Base-by-base conservation (phyloP, 257 asterid species). In the Haberlea rhodopensis region DNA sequence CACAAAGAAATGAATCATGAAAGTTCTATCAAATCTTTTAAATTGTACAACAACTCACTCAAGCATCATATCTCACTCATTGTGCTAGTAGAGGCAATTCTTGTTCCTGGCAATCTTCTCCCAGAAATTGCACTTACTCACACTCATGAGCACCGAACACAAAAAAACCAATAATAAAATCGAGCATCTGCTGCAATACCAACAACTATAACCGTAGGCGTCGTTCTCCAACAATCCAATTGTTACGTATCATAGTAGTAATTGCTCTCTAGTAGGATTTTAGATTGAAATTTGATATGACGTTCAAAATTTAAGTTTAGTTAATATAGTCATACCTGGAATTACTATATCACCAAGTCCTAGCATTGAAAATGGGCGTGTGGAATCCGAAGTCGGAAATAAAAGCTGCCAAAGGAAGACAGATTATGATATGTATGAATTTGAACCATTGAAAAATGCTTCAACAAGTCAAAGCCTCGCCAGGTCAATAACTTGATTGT, bases 321-420 rank as follows among this genome's bases (percentile, higher is more conserved):
- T 40, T 13, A 40, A 43, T 15, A 16, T 43, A 21, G 67, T 60
- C 76, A 37, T 80, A 90, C 99, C 99, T 60, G 99, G 99, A 74
- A 94, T 87, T 45, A 94, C 99, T 57, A 87, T 94, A 71, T 94
- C 99, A 66, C 99, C 99, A 62, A 94, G 99, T 70, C 97, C 99
- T 64, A 94, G 79, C 99, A 94, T 94, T 23, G 99, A 94, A 82
- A 87, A 94, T 37, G 99, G 99, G 11, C 97, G 96, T 13, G 84
- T 68, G 16, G 91, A 34, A 69, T 90, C 91, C 59, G 87, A 70
- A 29, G 97, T 90, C 10, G 97, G 99, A 86, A 94, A 94, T 69
- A 90, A 79, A 75, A 94, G 99, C 99, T 94, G 92, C 69, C 78
- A 57, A 72, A 31, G 58, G 53, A 63, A 49, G 59, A 59, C 28